Conservation (phyloP, 2,329 filamentous ascomycete species). For the Cercospora sp. region DNA sequence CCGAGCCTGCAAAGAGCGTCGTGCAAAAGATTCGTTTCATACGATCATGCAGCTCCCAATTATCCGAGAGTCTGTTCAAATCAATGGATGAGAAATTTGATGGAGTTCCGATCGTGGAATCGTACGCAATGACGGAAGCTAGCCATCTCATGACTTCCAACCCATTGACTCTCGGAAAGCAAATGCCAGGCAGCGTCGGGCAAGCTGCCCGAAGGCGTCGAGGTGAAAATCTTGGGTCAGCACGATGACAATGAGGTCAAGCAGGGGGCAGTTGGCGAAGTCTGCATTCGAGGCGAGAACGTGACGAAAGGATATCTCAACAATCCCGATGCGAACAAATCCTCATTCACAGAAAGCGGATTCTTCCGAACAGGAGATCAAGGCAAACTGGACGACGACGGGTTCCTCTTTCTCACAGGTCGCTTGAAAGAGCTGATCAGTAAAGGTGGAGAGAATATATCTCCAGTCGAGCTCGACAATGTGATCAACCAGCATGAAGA, state of each 20-base stretch:
- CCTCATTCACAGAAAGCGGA: slow-evolving; percentile 68
- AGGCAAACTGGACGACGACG: slow-evolving; percentile 69
- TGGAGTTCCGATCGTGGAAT: not conserved
- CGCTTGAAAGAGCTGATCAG: slow-evolving; percentile 91
- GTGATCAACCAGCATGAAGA: slow-evolving; percentile 68
- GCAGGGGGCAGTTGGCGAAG: not conserved
- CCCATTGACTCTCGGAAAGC: not conserved
- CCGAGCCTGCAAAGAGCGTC: not conserved
- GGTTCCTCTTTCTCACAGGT: slow-evolving; percentile 77
- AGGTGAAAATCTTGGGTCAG: not conserved
- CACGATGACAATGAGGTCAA: not conserved
- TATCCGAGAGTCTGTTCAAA: not conserved
- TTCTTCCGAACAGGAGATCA: slow-evolving; percentile 89
- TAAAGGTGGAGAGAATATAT: slow-evolving; percentile 86
- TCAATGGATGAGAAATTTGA: not conserved
- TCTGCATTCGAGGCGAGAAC: not conserved
- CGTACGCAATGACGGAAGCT: not conserved
- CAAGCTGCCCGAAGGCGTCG: not conserved
- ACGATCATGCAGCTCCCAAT: not conserved
- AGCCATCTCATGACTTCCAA: not conserved
- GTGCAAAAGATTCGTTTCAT: not conserved
- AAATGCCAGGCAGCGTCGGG: not conserved
- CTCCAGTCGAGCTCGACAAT: slow-evolving; percentile 83
- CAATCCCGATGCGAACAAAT: slow-evolving; percentile 34
- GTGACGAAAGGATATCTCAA: not conserved